Percentiles rank a stretch among this genome's conserved stretches.
Conservation (phyloP, 768 basidiomycete genomes). For the Heimioporus sp. region DNA sequence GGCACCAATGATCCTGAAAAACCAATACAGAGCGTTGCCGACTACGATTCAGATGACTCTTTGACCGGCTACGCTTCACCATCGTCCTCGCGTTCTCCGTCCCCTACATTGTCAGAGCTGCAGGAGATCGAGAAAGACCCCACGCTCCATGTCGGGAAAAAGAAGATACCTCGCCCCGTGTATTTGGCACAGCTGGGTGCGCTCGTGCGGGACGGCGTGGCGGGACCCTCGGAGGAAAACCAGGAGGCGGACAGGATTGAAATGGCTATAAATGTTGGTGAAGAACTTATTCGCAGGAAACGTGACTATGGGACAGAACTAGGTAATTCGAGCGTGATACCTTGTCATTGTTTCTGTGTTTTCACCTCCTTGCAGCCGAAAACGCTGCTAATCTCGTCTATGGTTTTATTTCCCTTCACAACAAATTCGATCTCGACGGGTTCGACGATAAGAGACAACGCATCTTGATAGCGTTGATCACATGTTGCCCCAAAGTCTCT, state of each 20-base stretch:
- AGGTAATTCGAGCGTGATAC: conserved; percentile 40
- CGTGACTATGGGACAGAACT: conserved; percentile 84
- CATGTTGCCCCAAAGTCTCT: conserved; percentile 72
- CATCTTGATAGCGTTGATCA: conserved; percentile 75
- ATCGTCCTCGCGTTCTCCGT: conserved; percentile 65
- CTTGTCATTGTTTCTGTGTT: conserved; percentile 1
- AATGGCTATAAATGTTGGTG: conserved; percentile 76
- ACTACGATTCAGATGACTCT: conserved; percentile 81
- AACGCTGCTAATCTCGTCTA: conserved; percentile 83
- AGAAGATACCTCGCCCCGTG: conserved; percentile 78
- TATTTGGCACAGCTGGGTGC: conserved; percentile 85
- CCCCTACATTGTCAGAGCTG: conserved; percentile 79
- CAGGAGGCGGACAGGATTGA: conserved; percentile 76
- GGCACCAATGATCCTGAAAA: conserved; percentile 1
- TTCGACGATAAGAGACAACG: conserved; percentile 79
- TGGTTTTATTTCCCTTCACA: conserved; percentile 67
- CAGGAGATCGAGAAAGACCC: conserved; percentile 87
- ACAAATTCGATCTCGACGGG: conserved; percentile 80
- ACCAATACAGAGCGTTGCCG: conserved; percentile 21
- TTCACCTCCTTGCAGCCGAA: conserved; percentile 57
- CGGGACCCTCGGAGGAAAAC: conserved; percentile 51
- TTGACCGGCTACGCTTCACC: conserved; percentile 73
- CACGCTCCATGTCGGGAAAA: conserved; percentile 63
- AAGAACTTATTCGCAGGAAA: conserved; percentile 83
- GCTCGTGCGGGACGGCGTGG: conserved; percentile 62